Conservation (phyloP, 495 filamentous ascomycete species). For the Penicillium angulare region DNA sequence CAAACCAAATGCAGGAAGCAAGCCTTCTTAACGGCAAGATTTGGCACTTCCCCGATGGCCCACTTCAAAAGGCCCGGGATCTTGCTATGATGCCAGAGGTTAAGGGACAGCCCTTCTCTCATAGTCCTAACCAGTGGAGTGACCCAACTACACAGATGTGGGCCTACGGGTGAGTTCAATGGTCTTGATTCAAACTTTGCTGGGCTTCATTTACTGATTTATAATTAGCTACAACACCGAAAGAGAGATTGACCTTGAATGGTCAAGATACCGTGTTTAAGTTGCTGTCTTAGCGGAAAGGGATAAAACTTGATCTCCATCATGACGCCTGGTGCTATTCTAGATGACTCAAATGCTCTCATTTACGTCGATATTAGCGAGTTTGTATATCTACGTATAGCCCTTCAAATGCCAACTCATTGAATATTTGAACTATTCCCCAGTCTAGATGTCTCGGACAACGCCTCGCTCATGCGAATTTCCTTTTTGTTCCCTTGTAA, state of each 20-base stretch:
- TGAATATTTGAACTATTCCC: too few species aligned
- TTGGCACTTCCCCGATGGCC: constrained; percentile 48
- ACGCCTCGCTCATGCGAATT: too few species aligned
- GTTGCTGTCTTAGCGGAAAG: too few species aligned
- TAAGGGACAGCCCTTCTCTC: constrained; percentile 15
- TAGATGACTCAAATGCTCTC: too few species aligned
- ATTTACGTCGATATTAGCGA: too few species aligned
- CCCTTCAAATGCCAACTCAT: too few species aligned
- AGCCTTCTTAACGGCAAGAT: constrained; percentile 34
- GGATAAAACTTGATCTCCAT: too few species aligned
- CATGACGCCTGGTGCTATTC: too few species aligned
- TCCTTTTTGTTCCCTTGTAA: too few species aligned
- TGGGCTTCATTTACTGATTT: not conserved
- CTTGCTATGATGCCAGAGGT: constrained; percentile 35
- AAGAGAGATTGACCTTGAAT: constrained; percentile 27
- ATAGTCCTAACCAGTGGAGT: constrained; percentile 50
- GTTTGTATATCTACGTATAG: too few species aligned
- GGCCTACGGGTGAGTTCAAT: constrained; percentile 31
- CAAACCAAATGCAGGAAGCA: constrained; percentile 33
- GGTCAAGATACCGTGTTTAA: constrained; percentile 2
- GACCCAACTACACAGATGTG: constrained; percentile 43
- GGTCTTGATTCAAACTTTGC: not conserved
- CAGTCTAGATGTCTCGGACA: too few species aligned
- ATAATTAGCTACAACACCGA: constrained; percentile 41
- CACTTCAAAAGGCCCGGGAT: constrained; percentile 39